phyloP scores from a whole-genome alignment of 495 filamentous ascomycete genomes.

The Penicillium subrubescens region DNA sequence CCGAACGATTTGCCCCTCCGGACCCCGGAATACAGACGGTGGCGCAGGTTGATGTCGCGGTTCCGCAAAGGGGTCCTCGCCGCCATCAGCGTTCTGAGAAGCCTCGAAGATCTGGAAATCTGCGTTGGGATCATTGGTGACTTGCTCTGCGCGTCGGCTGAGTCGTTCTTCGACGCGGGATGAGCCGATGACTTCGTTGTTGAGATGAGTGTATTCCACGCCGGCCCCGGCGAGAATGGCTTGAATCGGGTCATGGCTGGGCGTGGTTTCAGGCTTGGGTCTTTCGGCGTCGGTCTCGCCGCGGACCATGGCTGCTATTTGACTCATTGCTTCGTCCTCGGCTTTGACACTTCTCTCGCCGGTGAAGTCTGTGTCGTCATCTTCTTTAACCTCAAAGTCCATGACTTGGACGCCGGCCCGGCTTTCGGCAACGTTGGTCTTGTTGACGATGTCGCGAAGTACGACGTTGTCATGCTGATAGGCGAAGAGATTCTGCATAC shows the following conservation, averaged over 20 bases:
- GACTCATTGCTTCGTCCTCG: slow-evolving; percentile 67
- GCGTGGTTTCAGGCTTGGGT: slow-evolving; percentile 25
- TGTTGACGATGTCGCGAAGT: slow-evolving; percentile 91
- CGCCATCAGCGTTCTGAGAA: slow-evolving; percentile 26
- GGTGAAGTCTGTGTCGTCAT: slow-evolving; percentile 47
- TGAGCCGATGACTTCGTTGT: slow-evolving; percentile 91
- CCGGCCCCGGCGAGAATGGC: slow-evolving; percentile 88
- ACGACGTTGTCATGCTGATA: slow-evolving; percentile 80
- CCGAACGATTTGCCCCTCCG: slow-evolving; percentile 39
- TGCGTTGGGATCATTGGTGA: slow-evolving; percentile 48
- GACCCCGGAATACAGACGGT: slow-evolving; percentile 12
- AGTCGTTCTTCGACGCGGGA: slow-evolving; percentile 81
- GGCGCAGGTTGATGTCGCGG: neutral
- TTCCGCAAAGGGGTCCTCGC: neutral
- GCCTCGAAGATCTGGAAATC: slow-evolving; percentile 54
- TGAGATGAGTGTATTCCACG: slow-evolving; percentile 94
- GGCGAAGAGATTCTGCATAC: slow-evolving; percentile 81
- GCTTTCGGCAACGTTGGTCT: slow-evolving; percentile 94
- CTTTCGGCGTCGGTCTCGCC: slow-evolving; percentile 48
- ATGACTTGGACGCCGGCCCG: slow-evolving; percentile 80
- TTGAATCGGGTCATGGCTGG: slow-evolving; percentile 74
- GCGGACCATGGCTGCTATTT: slow-evolving; percentile 72
- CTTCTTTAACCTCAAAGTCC: slow-evolving; percentile 68
- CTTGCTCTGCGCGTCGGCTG: slow-evolving; percentile 71
- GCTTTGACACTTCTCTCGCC: slow-evolving; percentile 17